Evolutionary conservation across 257 asterid species (phyloP), one percentile per base, ranked within the genome.

Genomic region (Pogostemon cablin): DNA sequence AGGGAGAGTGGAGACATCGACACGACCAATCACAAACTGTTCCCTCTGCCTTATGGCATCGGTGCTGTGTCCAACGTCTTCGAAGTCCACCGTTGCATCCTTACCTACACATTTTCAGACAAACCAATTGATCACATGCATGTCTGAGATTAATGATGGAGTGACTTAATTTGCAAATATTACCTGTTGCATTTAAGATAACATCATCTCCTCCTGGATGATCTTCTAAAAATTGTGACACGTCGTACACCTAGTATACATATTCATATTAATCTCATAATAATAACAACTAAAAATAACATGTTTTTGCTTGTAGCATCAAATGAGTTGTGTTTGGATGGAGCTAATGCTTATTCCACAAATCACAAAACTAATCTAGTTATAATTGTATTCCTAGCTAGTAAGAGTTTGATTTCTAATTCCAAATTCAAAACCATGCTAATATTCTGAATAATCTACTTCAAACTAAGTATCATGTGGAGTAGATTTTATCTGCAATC

Each of bases 201-300:
- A 82, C 85, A 9, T 86, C 91, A 61, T 87, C 95, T 3, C 96
- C 96, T 5, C 96, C 96, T 0, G 95, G 96, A 77, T 89, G 96
- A 62, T 89, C 95, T 50, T 82, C 89, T 25, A 87, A 73, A 80
- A 82, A 89, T 11, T 82, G 64, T 0, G 90, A 64, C 53, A 89
- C 87, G 15, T 89, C 79, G 35, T 87, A 89, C 49, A 85, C 95
- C 95, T 85, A 74, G 73, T 40, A 61, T 57, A 65, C 46, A 67
- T 17, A 68, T 39, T n/a, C 40, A 68, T 68, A 12, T 57, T 59
- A 35, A 62, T 41, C 1, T 8, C 58, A 32, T 34, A 9, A 43
- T 4, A 9, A 43, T 4, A n/a, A 59, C 35, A 1, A n/a, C 34
- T 37, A 9, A 42, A 44, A 34, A 6, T 9, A 42, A 10, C 43